Percentiles rank a stretch among this genome's conserved stretches.
phyloP scores from a whole-genome alignment of 116 monocot genomes.

The Dioscorea cayenensis region DNA sequence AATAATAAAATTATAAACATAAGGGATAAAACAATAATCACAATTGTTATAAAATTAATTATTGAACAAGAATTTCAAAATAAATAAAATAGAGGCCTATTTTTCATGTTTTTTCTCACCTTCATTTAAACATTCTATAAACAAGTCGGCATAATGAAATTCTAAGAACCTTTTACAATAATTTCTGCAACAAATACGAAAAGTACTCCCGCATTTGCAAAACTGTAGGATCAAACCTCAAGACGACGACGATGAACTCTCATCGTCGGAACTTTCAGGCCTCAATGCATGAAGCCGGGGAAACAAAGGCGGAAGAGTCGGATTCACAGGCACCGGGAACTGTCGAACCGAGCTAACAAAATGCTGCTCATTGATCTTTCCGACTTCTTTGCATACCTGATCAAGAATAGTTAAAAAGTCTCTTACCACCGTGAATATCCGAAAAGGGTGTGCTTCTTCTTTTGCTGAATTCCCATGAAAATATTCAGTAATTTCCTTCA shows the following conservation, averaged over 20 bases:
- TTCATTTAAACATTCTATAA: background rate
- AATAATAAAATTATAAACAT: too few relatives aligned
- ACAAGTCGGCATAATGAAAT: background rate
- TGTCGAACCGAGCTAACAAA: conserved; percentile 5
- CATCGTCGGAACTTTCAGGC: conserved; percentile 25
- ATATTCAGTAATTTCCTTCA: conserved; percentile 60
- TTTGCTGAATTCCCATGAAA: conserved; percentile 70
- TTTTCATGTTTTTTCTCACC: background rate
- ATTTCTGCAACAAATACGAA: conserved; percentile 10
- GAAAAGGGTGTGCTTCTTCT: conserved; percentile 64
- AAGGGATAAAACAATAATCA: too few relatives aligned
- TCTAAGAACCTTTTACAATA: background rate
- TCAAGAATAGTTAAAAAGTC: conserved; percentile 61
- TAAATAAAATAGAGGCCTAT: background rate
- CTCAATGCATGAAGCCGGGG: conserved; percentile 17
- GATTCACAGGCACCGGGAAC: conserved; percentile 16
- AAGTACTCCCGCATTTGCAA: background rate
- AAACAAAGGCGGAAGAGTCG: conserved; percentile 7
- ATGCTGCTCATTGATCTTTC: conserved; percentile 31
- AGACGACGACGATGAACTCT: conserved; percentile 12
- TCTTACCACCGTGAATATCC: conserved; percentile 66
- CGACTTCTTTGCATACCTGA: conserved; percentile 70
- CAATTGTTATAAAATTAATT: background rate
- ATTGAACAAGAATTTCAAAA: background rate
- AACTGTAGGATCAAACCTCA: conserved; percentile 4